phyloP scores from a whole-genome alignment of 192 early-diverging fungal species.

The Coemansia aciculifera region DNA sequence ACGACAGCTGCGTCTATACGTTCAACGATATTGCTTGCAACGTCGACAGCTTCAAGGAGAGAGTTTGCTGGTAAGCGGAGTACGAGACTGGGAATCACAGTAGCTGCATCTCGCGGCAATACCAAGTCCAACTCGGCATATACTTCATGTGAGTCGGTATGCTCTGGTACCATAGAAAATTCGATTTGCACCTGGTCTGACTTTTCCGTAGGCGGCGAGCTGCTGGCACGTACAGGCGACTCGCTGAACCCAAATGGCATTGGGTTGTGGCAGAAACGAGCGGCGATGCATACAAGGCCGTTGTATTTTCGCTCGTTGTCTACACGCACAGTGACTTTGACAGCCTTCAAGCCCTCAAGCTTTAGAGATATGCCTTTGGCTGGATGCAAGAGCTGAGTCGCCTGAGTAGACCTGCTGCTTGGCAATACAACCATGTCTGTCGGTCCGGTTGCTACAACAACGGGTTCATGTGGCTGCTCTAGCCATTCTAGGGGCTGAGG shows the following conservation, averaged over 20 bases:
- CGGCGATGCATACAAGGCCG: constrained; percentile 8
- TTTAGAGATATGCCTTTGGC: constrained; percentile 3
- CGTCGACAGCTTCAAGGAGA: neutral
- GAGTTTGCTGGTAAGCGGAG: constrained; percentile 33
- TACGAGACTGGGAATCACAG: constrained; percentile 9
- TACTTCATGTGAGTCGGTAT: neutral
- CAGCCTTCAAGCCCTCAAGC: constrained; percentile 10
- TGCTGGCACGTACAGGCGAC: neutral
- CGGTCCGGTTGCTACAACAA: neutral
- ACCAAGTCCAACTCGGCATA: neutral
- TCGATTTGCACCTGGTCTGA: neutral
- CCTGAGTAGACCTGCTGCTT: neutral
- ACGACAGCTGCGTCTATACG: constrained; percentile 28
- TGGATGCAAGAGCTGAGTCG: constrained; percentile 18
- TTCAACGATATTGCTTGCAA: constrained; percentile 4
- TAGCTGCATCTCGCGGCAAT: neutral
- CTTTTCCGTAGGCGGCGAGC: neutral
- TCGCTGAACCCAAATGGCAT: neutral
- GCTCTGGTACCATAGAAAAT: neutral
- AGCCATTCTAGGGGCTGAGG: neutral
- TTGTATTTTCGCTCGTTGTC: constrained; percentile 4
- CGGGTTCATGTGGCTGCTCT: neutral
- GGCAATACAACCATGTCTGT: neutral
- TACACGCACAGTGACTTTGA: constrained; percentile 11
- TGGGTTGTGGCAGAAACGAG: neutral